These are phyloP conservation scores for Vicia sativa DNA, from an alignment of 306 rosid species.

Conservation along the genomic window DNA sequence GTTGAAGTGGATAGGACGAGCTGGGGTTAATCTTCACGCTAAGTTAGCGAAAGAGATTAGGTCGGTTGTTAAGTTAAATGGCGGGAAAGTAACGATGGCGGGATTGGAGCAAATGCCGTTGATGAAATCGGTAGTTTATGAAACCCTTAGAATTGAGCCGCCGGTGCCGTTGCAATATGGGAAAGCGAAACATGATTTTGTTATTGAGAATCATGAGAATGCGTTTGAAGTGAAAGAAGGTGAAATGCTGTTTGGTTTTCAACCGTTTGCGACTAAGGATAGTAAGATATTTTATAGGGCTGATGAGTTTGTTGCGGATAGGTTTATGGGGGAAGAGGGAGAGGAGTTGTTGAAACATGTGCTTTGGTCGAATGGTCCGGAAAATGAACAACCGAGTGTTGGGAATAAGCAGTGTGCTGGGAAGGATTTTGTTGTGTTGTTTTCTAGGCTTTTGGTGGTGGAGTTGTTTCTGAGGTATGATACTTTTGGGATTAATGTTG, in stretches of 20 bases:
- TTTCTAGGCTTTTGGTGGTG: conserved; percentile 67
- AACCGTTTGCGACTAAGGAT: conserved; percentile 90
- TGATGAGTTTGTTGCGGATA: conserved; percentile 67
- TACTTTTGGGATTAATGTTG: conserved; percentile 62
- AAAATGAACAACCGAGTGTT: conserved; percentile 57
- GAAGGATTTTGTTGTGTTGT: conserved; percentile 67
- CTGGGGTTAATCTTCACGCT: conserved; percentile 65
- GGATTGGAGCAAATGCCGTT: conserved; percentile 78
- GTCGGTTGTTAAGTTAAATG: conserved; percentile 53
- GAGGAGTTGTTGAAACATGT: conserved; percentile 77
- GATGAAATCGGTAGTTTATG: conserved; percentile 86
- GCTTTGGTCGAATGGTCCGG: conserved; percentile 92
- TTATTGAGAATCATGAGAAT: conserved; percentile 80
- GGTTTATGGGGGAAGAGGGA: conserved; percentile 77
- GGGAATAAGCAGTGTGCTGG: conserved; percentile 87
- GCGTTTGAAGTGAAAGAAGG: conserved; percentile 72
- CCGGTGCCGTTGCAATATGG: conserved; percentile 85
- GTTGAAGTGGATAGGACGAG: conserved; percentile 66
- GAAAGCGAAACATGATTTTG: conserved; percentile 67
- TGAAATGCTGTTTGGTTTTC: conserved; percentile 79
- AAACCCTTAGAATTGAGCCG: conserved; percentile 73
- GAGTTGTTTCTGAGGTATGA: conserved; percentile 80
- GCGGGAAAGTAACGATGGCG: conserved; percentile 68
- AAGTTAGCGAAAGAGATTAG: conserved; percentile 68
- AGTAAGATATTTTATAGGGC: conserved; percentile 65